Evolutionary conservation across 352 stramenopile genomes (phyloP), one percentile per base, ranked within the genome.

Genomic region (Achlya hypogyna): DNA sequence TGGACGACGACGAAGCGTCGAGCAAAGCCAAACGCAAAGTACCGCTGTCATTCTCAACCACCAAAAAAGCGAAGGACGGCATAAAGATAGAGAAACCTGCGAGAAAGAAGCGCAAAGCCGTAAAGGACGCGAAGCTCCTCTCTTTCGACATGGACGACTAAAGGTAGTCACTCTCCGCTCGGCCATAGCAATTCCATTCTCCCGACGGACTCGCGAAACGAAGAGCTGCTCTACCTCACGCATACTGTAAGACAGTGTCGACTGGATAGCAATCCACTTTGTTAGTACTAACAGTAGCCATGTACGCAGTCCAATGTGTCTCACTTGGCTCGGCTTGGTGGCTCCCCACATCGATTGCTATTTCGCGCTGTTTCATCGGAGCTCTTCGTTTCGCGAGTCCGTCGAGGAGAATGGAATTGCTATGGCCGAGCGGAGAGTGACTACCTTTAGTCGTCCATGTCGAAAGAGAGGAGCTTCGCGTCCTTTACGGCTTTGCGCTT

Each of bases 121-220:
- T 91, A n/a, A 84, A 70, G 62, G 88, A 91, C 73, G 86, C 85
- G 68, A 90, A 87, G 59, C 67, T 93, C 45, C 65, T 93, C 6
- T 93, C 82, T 20, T 93, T 93, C 64, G 91, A 82, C 14, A 87
- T 91, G 75, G 82, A 93, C 35, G 78, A 91, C 62, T 81, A 90
- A 20, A n/a, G 25, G 12, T 9, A 10, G 6, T 10, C 38, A 18
- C 14, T 45, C 6, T 10, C 38, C 18, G 18, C 42, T 49, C 42
- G 18, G 18, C 42, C 22, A 49, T 49, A 49, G 18, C 42, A 49
- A 49, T 49, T 22, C 18, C 22, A 49, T 20, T 49, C 42, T 49
- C 22, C 22, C 42, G 18, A 49, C 22, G 42, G 18, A 49, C 18
- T 49, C 18, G 22, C 22, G 22, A 49, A 18, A n/a, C n/a, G n/a